phyloP scores from a whole-genome alignment of 805 yeast species.

The Phaffomyces thermotolerans region DNA sequence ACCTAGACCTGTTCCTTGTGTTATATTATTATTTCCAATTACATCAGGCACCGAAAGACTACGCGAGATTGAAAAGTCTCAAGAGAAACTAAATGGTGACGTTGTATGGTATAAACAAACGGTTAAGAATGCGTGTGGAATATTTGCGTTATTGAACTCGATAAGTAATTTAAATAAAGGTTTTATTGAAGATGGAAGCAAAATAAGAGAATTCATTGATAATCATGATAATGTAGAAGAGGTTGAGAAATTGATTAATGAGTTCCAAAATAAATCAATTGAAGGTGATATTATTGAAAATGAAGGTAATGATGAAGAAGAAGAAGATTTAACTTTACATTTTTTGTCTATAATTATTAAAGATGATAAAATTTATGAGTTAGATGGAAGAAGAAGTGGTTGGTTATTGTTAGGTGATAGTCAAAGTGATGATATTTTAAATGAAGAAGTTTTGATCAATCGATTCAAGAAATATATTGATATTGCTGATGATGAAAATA shows the following conservation, averaged over 20 bases:
- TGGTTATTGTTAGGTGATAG: slow-evolving; percentile 54
- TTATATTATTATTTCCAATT: slow-evolving; percentile 79
- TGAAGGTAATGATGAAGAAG: slow-evolving; percentile 53
- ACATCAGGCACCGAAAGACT: slow-evolving; percentile 52
- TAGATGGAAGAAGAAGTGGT: slow-evolving; percentile 83
- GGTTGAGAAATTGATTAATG: slow-evolving; percentile 36
- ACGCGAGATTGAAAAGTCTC: slow-evolving; percentile 34
- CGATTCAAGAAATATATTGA: slow-evolving; percentile 65
- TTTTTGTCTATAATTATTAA: slow-evolving; percentile 65
- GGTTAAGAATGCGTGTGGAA: slow-evolving; percentile 85
- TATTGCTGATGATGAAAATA: slow-evolving; percentile 50
- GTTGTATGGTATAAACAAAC: slow-evolving; percentile 81
- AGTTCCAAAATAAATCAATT: slow-evolving; percentile 35
- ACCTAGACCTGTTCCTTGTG: slow-evolving; percentile 73
- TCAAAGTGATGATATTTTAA: slow-evolving; percentile 39
- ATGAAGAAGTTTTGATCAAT: slow-evolving; percentile 39
- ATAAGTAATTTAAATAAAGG: slow-evolving; percentile 33
- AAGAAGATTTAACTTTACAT: slow-evolving; percentile 54
- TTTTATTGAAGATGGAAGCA: slow-evolving; percentile 10
- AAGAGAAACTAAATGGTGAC: slow-evolving; percentile 14
- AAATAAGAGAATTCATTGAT: slow-evolving; percentile 13
- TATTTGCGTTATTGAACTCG: slow-evolving; percentile 78
- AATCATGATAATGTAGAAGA: slow-evolving; percentile 11
- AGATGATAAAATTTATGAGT: slow-evolving; percentile 61
- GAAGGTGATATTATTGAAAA: slow-evolving; percentile 39